Percentiles rank a stretch among this genome's conserved stretches.
These are phyloP conservation scores for Sugiyamaella pinicola DNA, from an alignment of 1,139 yeast genomes.

Conservation along the genomic window DNA sequence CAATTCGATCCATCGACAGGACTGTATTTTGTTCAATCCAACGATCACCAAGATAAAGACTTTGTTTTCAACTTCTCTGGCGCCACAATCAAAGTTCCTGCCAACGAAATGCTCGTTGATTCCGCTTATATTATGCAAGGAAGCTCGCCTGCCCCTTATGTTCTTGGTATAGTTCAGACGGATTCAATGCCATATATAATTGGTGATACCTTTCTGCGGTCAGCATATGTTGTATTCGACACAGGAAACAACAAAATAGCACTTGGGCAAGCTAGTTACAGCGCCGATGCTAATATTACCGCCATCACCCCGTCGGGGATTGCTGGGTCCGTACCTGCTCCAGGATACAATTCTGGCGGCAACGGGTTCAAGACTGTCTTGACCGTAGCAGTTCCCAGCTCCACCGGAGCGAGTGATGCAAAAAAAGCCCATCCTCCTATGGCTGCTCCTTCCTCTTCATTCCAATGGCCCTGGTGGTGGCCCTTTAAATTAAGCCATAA, in stretches of 20 bases:
- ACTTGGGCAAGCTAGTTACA: conserved; percentile 58
- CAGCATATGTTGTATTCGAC: conserved; percentile 79
- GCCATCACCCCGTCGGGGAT: conserved; percentile 26
- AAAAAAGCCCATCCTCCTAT: conserved; percentile 8
- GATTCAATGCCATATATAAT: conserved; percentile 41
- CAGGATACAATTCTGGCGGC: conserved; percentile 16
- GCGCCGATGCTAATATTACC: conserved; percentile 32
- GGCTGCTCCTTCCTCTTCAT: neutral
- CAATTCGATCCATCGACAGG: conserved; percentile 27
- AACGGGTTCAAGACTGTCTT: conserved; percentile 5
- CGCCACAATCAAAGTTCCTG: conserved; percentile 34
- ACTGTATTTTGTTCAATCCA: conserved; percentile 31
- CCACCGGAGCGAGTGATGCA: neutral
- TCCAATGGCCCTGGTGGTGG: conserved; percentile 22
- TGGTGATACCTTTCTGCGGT: conserved; percentile 77
- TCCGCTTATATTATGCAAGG: conserved; percentile 30
- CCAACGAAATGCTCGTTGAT: conserved; percentile 35
- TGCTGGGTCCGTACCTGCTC: conserved; percentile 25
- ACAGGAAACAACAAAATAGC: conserved; percentile 65
- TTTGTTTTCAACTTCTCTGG: conserved; percentile 38
- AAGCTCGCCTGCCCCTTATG: conserved; percentile 28
- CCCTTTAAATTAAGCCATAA: conserved; percentile 9
- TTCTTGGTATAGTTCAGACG: conserved; percentile 37
- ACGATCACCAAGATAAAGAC: conserved; percentile 27
- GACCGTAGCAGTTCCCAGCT: conserved; percentile 2